A percentile compares a stretch with the other conserved stretches of the same genome.
These are phyloP conservation scores for Melanogaster broomeanus DNA, from an alignment of 768 basidiomycete genomes.

Conservation along the genomic window DNA sequence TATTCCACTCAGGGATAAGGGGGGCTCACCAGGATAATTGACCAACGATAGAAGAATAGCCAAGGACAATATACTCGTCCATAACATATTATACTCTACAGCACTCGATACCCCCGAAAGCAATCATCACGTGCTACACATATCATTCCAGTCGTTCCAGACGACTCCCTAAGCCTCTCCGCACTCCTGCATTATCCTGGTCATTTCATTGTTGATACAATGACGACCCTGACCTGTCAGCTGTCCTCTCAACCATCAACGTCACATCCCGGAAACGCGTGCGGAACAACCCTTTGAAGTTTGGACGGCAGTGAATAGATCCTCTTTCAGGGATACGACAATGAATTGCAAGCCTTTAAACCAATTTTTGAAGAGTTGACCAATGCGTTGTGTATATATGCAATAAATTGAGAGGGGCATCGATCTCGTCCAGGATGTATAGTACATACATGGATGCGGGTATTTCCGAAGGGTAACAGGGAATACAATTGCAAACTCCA, in stretches of 20 bases:
- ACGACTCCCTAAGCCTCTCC: slow-evolving; percentile 11
- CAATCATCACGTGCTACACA: background rate
- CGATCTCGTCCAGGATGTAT: slow-evolving; percentile 99
- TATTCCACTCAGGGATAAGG: no score
- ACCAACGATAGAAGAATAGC: no score
- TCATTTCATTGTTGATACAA: slow-evolving; percentile 31
- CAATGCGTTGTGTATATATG: slow-evolving; percentile 98
- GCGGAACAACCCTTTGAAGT: slow-evolving; percentile 94
- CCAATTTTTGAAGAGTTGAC: slow-evolving; percentile 93
- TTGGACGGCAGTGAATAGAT: slow-evolving; percentile 95
- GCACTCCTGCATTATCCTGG: slow-evolving; percentile 11
- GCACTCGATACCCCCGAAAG: background rate
- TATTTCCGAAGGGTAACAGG: no score
- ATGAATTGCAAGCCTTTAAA: slow-evolving; percentile 99
- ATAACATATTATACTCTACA: slow-evolving; percentile 17
- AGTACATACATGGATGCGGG: slow-evolving; percentile 99
- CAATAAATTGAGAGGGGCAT: slow-evolving; percentile 93
- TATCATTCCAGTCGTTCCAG: background rate
- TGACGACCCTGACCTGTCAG: slow-evolving; percentile 57
- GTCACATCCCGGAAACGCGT: slow-evolving; percentile 95
- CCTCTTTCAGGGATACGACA: slow-evolving; percentile 95
- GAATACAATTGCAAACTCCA: no score
- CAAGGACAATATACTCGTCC: no score
- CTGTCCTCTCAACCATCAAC: slow-evolving; percentile 82
- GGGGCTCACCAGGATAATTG: background rate